phyloP scores from a whole-genome alignment of 495 filamentous ascomycete genomes.

The Aspergillus taichungensis region DNA sequence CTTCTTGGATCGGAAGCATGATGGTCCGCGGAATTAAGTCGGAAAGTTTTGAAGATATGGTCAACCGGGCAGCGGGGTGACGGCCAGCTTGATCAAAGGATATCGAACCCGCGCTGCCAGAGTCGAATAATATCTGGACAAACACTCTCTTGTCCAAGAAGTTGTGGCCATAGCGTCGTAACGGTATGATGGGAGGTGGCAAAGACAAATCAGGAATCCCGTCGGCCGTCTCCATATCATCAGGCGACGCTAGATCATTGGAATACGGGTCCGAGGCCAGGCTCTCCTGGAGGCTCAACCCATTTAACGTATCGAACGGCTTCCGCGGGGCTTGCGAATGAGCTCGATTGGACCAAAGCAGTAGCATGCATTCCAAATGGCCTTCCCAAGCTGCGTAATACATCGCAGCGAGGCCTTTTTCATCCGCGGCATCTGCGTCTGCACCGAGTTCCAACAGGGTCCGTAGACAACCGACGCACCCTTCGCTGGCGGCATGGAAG shows the following conservation, averaged over 20 bases:
- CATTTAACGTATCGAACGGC: constrained; percentile 30
- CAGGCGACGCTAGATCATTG: constrained; percentile 43
- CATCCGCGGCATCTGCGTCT: constrained; percentile 67
- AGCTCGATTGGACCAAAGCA: constrained; percentile 54
- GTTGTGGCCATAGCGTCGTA: constrained; percentile 93
- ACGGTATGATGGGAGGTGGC: constrained; percentile 90
- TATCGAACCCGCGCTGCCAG: constrained; percentile 59
- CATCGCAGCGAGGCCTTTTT: constrained; percentile 89
- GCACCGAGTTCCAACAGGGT: constrained; percentile 69
- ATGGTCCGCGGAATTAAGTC: constrained; percentile 94
- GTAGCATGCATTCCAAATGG: constrained; percentile 85
- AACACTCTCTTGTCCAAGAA: constrained; percentile 97
- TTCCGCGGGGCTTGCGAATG: constrained; percentile 14
- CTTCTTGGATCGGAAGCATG: constrained; percentile 91
- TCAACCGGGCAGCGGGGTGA: constrained; percentile 88
- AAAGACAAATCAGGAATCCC: constrained; percentile 87
- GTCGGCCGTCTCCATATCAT: constrained; percentile 68
- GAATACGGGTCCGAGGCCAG: constrained; percentile 23
- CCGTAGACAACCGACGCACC: constrained; percentile 78
- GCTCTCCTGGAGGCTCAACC: constrained; percentile 25
- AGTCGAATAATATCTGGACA: constrained; percentile 79
- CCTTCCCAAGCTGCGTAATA: constrained; percentile 99
- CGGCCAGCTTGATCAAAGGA: constrained; percentile 91
- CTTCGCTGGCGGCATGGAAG: constrained; percentile 94
- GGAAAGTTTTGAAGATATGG: constrained; percentile 90